Evolutionary conservation across 495 filamentous ascomycete species (phyloP), one percentile per base, ranked within the genome.

Genomic region (Neurospora sp.): DNA sequence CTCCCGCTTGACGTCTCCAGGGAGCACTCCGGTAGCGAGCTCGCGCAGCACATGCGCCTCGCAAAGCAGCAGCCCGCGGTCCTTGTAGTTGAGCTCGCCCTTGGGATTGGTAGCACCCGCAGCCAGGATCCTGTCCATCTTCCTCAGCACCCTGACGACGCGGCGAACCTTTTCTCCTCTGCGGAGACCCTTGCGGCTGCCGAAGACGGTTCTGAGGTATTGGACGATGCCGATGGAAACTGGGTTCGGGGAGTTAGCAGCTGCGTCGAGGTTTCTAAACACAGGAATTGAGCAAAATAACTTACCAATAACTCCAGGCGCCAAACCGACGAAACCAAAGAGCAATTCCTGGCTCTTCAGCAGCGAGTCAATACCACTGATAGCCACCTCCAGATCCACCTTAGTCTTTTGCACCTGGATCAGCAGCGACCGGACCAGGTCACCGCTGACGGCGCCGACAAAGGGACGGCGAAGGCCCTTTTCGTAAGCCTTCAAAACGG

Each of bases 331-430:
- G 78, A 99, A 97, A 78, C 94, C 96, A 83, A 99, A 99, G 39
- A 99, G 93, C 69, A 99, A 89, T 78, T 99, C 95, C 78, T 99
- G 96, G 76, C 93, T 97, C 83, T 95, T 97, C 14, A 99, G 84
- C 27, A 99, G 85, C 37, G 93, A 84, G 81, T 99, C 94, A 72
- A 99, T 98, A 16, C 96, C 96, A 72, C 92, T 92, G 80, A 98
- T 92, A 18, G 96, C 96, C 72, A 99, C 90, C 81, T 99, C 96
- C 10, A 98, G 91, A 76, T 99, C 96, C 38, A 99, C 96, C 84
- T 98, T 99, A 1, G 96, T 98, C 85, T 98, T 99, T 79, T 99
- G 96, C 66, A 99, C 89, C 79, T 99, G 96, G 66, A 99, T 97
- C 39, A 99, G 86, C 70, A 99, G 87, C 31, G 96, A 92, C 70